Evolutionary conservation across 441 rosid genomes (phyloP).

Genomic region (Erodium trifolium): DNA sequence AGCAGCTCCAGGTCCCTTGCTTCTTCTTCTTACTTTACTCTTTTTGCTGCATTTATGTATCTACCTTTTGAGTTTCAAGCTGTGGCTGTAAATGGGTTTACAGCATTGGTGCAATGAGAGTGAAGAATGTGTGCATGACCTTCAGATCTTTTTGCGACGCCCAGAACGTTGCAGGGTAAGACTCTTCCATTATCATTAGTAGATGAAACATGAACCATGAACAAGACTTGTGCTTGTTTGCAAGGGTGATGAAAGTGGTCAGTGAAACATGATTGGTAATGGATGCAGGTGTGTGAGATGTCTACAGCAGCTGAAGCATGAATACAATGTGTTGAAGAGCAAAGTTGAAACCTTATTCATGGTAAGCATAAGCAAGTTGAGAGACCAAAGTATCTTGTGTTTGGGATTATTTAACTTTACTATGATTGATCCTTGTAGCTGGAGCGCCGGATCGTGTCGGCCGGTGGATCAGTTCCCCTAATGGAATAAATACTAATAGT

Average conservation of each 20-base stretch:
- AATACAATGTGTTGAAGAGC: conserved; percentile 40
- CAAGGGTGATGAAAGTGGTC: no score
- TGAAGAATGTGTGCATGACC: conserved; percentile 43
- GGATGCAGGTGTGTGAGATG: conserved; percentile 44
- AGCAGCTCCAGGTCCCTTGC: conserved; percentile 55
- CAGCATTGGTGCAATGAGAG: conserved; percentile 71
- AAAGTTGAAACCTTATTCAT: conserved; percentile 53
- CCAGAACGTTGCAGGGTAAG: conserved; percentile 50
- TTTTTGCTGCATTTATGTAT: neutral
- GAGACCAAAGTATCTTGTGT: no score
- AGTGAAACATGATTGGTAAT: no score
- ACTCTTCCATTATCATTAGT: neutral
- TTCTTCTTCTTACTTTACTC: no score
- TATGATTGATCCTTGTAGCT: neutral
- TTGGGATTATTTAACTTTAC: no score
- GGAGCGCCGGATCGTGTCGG: conserved; percentile 1
- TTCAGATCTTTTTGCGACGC: conserved; percentile 50
- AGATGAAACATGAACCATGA: no score
- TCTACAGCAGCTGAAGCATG: conserved; percentile 51
- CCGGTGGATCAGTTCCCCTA: neutral
- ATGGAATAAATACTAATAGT: neutral
- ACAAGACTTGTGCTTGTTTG: neutral
- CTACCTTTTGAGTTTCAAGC: neutral
- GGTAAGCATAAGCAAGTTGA: conserved; percentile 22
- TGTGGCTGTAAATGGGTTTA: conserved; percentile 5